Evolutionary conservation across 108 stramenopile genomes (phyloP).

Genomic region (Nannochloropsis salina): DNA sequence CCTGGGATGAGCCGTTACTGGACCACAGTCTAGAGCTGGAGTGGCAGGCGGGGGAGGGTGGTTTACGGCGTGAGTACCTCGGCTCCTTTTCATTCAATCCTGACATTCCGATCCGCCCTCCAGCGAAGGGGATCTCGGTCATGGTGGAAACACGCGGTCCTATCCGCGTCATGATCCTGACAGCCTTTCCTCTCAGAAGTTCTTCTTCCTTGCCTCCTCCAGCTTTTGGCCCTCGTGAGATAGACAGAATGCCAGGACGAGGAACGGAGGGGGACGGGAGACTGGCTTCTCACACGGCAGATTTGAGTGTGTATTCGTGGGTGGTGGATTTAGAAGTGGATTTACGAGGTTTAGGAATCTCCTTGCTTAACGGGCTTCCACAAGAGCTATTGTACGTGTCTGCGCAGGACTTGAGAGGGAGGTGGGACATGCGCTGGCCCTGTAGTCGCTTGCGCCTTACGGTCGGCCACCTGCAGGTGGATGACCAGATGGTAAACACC

Average conservation of each 20-base stretch:
- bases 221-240: not conserved
- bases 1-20: slow-evolving; percentile 39
- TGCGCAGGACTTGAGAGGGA: not conserved
- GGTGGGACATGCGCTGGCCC: not conserved
- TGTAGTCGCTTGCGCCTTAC: not conserved
- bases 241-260: not conserved
- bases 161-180: not conserved
- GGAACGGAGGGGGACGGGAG: not conserved
- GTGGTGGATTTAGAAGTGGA: not conserved
- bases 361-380: not conserved
- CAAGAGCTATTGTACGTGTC: slow-evolving; percentile 3
- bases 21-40: slow-evolving; percentile 28
- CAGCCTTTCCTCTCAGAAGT: not conserved
- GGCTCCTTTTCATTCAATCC: not conserved
- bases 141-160: not conserved
- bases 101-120: not conserved
- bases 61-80: not conserved
- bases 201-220: not conserved
- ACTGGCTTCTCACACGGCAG: not conserved
- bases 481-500: not conserved
- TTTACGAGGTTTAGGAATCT: not conserved
- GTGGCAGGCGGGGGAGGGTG: slow-evolving; percentile 14
- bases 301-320: not conserved
- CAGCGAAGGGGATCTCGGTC: not conserved
- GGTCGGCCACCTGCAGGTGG: not conserved